A percentile compares a stretch with the other conserved stretches of the same genome.
Evolutionary conservation across 75 land plant species (phyloP).

Genomic region (Pinus albicaulis): DNA sequence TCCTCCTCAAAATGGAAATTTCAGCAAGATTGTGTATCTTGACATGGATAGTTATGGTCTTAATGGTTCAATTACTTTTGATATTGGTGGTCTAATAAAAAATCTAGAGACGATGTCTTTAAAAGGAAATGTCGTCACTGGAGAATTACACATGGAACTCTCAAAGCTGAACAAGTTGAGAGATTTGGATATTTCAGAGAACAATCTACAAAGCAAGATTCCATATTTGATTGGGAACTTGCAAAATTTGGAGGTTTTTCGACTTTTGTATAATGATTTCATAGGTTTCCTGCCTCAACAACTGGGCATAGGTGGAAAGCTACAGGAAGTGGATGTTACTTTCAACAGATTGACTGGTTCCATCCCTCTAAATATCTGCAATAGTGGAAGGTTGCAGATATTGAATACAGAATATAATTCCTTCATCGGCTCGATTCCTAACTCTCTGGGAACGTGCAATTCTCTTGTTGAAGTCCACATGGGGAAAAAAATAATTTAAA

Average conservation of each 20-base stretch:
- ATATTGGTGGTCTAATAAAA: too few species aligned
- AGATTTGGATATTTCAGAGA: conserved; percentile 40
- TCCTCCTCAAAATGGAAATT: conserved; percentile 48
- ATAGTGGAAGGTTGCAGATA: conserved; percentile 27
- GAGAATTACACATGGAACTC: conserved; percentile 43
- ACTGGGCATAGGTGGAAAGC: conserved; percentile 32
- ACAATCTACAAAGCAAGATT: conserved; percentile 45
- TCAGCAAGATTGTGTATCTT: conserved; percentile 46
- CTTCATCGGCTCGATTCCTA: conserved; percentile 58
- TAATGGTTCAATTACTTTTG: conserved; percentile 29
- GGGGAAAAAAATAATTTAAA: conserved; percentile 57
- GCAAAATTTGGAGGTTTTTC: conserved; percentile 48
- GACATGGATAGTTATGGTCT: conserved; percentile 50
- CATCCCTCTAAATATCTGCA: conserved; percentile 49
- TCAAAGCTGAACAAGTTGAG: conserved; percentile 26
- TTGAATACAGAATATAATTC: conserved; percentile 50
- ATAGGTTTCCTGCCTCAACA: conserved; percentile 48
- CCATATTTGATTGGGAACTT: conserved; percentile 41
- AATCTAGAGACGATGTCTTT: conserved; percentile 43
- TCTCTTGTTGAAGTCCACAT: conserved; percentile 43
- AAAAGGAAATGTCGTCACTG: conserved; percentile 45
- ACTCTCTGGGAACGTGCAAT: conserved; percentile 32
- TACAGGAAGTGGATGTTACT: conserved; percentile 33
- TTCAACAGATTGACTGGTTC: conserved; percentile 53
- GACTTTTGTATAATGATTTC: conserved; percentile 73